Conservation (phyloP, 129 eudicot genomes). For the Chrysanthemum lavandulifolium region DNA sequence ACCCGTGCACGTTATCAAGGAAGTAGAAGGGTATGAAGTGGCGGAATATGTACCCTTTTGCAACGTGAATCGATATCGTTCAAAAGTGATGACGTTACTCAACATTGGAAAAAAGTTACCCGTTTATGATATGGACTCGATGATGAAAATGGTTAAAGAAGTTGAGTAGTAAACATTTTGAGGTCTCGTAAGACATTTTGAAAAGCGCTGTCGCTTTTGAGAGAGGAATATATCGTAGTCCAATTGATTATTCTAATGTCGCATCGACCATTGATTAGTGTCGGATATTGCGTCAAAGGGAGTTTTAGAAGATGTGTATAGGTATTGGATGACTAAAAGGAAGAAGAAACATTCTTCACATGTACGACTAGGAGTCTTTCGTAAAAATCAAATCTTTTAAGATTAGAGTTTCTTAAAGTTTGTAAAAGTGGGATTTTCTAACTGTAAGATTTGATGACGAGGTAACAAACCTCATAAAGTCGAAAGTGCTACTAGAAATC, state of each 20-base stretch:
- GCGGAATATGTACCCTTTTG: slow-evolving; percentile 27
- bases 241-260: slow-evolving; percentile 41
- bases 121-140: slow-evolving; percentile 81
- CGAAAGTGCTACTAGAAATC: slow-evolving; percentile 17
- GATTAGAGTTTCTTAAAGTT: no score
- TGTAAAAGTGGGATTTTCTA: background rate
- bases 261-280: slow-evolving; percentile 41
- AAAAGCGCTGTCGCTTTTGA: slow-evolving; percentile 73
- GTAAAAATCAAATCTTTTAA: slow-evolving; percentile 34
- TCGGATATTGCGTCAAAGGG: slow-evolving; percentile 45
- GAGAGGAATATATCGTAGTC: slow-evolving; percentile 55
- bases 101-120: slow-evolving; percentile 50
- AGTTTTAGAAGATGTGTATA: slow-evolving; percentile 49
- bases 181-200: slow-evolving; percentile 51
- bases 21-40: slow-evolving; percentile 37
- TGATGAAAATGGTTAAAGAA: slow-evolving; percentile 67
- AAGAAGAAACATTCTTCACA: slow-evolving; percentile 56
- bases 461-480: slow-evolving; percentile 21
- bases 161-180: slow-evolving; percentile 31
- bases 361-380: slow-evolving; percentile 55
- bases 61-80: slow-evolving; percentile 52
- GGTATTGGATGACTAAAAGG: slow-evolving; percentile 70
- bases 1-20: slow-evolving; percentile 71
- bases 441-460: slow-evolving; percentile 19
- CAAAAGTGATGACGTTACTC: slow-evolving; percentile 63